Percentiles rank a stretch among this genome's conserved stretches.
phyloP scores from a whole-genome alignment of 345 rosid species.

The Lepidium sativum region DNA sequence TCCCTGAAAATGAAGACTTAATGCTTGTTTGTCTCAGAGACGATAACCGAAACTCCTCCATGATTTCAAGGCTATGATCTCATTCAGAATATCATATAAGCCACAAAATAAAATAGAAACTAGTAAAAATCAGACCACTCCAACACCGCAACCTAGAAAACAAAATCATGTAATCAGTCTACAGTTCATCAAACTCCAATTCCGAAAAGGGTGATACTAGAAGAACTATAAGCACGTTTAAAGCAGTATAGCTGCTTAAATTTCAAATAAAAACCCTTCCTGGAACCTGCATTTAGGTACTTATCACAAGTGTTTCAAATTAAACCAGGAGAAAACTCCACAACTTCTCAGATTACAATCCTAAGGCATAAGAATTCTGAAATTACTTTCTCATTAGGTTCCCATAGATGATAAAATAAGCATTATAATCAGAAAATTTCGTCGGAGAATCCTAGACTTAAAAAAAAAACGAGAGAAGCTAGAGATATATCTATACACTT shows the following conservation, averaged over 20 bases:
- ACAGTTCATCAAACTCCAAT: not conserved
- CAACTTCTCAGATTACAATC: not conserved
- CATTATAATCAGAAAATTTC: too few species aligned
- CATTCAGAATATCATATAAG: not conserved
- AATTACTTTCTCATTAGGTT: not conserved
- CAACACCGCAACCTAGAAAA: not conserved
- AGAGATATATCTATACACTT: not conserved
- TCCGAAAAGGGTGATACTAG: not conserved
- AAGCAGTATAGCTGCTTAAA: not conserved
- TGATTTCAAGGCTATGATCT: slow-evolving; percentile 11
- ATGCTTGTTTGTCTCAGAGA: slow-evolving; percentile 48
- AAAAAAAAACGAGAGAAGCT: not conserved
- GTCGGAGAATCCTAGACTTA: not conserved
- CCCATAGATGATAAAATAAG: too few species aligned
- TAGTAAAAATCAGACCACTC: not conserved
- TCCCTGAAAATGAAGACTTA: slow-evolving; percentile 68
- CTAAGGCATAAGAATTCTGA: not conserved
- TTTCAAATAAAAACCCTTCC: not conserved
- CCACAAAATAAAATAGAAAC: not conserved
- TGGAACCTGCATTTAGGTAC: not conserved
- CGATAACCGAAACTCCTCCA: slow-evolving; percentile 63
- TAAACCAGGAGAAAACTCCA: not conserved
- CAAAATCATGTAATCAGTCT: not conserved
- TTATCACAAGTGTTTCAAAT: not conserved
- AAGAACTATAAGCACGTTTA: not conserved